A percentile compares a stretch with the other conserved stretches of the same genome.
These are phyloP conservation scores for Leccinum subtestaceum DNA, from an alignment of 768 basidiomycete genomes.

Conservation along the genomic window DNA sequence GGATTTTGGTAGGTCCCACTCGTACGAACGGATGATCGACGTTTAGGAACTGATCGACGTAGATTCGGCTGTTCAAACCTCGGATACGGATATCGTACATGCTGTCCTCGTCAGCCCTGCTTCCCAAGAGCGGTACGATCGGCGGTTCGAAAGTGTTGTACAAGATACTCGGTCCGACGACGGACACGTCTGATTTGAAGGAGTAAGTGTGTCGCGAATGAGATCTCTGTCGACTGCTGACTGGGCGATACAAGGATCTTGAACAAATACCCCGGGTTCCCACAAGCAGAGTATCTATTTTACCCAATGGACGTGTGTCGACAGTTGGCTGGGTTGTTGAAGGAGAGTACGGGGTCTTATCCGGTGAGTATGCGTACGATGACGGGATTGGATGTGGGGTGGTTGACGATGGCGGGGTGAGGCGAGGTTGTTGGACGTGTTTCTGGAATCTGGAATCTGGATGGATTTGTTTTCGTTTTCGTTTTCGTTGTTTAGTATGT, in stretches of 20 bases:
- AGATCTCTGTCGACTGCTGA: background rate
- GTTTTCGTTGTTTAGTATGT: no score
- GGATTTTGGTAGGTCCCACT: slow-evolving; percentile 61
- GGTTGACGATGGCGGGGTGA: slow-evolving; percentile 43
- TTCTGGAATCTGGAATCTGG: no score
- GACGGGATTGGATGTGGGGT: slow-evolving; percentile 82
- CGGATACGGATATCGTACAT: slow-evolving; percentile 77
- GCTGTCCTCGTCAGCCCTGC: slow-evolving; percentile 47
- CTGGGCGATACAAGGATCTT: slow-evolving; percentile 41
- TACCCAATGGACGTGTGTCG: slow-evolving; percentile 81
- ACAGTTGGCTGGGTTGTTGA: slow-evolving; percentile 64
- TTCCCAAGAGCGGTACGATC: slow-evolving; percentile 62
- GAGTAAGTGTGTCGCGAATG: slow-evolving; percentile 11
- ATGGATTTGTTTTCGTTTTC: no score
- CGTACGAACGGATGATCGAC: background rate
- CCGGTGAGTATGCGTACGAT: slow-evolving; percentile 73
- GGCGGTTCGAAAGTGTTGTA: slow-evolving; percentile 82
- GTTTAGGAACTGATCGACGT: background rate
- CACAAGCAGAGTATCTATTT: slow-evolving; percentile 82
- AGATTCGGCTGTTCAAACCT: slow-evolving; percentile 97
- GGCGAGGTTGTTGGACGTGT: no score
- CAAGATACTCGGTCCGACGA: slow-evolving; percentile 67
- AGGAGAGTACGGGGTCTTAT: slow-evolving; percentile 75
- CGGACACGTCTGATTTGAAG: slow-evolving; percentile 36
- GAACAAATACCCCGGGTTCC: slow-evolving; percentile 75